phyloP scores from a whole-genome alignment of 2,329 filamentous ascomycete species.

The Podosphaera aphanis region DNA sequence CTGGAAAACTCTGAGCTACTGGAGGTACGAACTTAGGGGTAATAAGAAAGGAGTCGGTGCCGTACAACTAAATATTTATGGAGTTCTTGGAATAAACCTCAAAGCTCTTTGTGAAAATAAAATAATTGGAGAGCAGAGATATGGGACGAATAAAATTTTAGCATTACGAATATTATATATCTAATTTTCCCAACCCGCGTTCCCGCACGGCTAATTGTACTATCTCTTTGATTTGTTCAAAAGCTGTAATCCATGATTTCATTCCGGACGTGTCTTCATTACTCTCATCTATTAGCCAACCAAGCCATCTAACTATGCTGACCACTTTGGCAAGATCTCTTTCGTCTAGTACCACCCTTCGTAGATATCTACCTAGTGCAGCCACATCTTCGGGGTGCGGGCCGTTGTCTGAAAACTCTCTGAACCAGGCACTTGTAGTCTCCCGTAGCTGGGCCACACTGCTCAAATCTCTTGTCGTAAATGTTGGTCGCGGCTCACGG shows the following conservation, averaged over 20 bases:
- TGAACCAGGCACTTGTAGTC: slow-evolving; percentile 55
- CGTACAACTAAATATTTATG: too few relatives aligned
- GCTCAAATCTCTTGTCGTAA: slow-evolving; percentile 34
- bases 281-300: slow-evolving; percentile 27
- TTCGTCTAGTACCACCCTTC: slow-evolving; percentile 50
- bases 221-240: slow-evolving; percentile 22
- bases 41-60: too few relatives aligned
- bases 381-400: slow-evolving; percentile 60
- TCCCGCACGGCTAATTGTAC: slow-evolving; percentile 31
- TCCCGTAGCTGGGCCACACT: slow-evolving; percentile 40
- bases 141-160: too few relatives aligned
- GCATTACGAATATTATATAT: slow-evolving; percentile 17
- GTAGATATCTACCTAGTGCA: slow-evolving; percentile 50
- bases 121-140: too few relatives aligned
- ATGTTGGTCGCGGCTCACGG: slow-evolving; percentile 29
- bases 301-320: slow-evolving; percentile 44
- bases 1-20: too few relatives aligned
- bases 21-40: too few relatives aligned
- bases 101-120: too few relatives aligned
- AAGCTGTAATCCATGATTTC: slow-evolving; percentile 23
- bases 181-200: slow-evolving; percentile 32
- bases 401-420: slow-evolving; percentile 45
- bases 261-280: slow-evolving; percentile 18
- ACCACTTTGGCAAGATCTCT: slow-evolving; percentile 53
- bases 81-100: too few relatives aligned